A percentile compares a stretch with the other conserved stretches of the same genome.
phyloP scores from a whole-genome alignment of 176 grass and related monocot species.

The Stipa capillata region DNA sequence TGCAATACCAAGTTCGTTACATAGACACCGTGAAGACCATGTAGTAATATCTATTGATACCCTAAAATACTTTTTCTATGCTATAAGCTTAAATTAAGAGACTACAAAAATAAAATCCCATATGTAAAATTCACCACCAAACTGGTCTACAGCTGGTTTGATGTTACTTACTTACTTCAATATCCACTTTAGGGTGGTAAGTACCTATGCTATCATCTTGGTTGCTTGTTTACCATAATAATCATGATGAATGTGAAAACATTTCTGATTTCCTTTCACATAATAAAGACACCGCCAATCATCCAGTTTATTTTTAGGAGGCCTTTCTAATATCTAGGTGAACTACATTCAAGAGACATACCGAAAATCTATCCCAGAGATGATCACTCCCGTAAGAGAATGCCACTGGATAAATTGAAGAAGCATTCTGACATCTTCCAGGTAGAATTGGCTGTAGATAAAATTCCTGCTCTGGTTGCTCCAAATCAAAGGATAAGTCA shows the following conservation, averaged over 20 bases:
- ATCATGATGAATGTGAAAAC: background rate
- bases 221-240: constrained; percentile 10
- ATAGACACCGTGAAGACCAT: background rate
- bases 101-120: background rate
- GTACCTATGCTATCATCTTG: background rate
- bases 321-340: background rate
- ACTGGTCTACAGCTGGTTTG: background rate
- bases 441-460: constrained; percentile 76
- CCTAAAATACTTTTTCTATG: background rate
- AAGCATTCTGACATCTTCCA: constrained; percentile 70
- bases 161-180: background rate
- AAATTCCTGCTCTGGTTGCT: constrained; percentile 76
- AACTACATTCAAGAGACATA: constrained; percentile 30
- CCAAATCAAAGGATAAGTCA: constrained; percentile 79
- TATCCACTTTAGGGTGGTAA: background rate
- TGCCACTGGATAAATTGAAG: constrained; percentile 67
- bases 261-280: background rate
- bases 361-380: constrained; percentile 95
- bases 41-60: background rate
- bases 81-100: background rate
- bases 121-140: background rate
- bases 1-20: background rate
- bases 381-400: constrained; percentile 84
- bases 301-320: background rate
- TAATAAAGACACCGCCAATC: background rate